phyloP scores from a whole-genome alignment of 495 filamentous ascomycete genomes.

The Aspergillus coremiiformis region DNA sequence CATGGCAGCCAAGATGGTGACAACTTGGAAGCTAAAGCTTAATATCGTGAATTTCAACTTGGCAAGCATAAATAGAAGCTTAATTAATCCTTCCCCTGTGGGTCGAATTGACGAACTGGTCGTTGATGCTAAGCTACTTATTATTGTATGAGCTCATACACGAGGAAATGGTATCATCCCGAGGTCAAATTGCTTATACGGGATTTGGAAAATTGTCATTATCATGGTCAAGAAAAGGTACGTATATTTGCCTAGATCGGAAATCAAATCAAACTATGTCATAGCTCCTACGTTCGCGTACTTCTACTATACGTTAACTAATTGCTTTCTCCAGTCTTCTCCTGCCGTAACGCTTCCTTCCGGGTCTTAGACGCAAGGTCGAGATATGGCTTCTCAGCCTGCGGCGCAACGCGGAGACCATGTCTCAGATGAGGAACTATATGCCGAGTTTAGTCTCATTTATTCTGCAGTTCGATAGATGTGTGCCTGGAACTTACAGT shows the following conservation, averaged over 20 bases:
- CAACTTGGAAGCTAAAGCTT: not conserved
- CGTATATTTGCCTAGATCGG: too few relatives aligned
- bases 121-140: not conserved
- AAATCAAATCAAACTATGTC: too few relatives aligned
- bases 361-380: constrained; percentile 8
- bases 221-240: too few relatives aligned
- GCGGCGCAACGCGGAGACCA: constrained; percentile 13
- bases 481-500: too few relatives aligned
- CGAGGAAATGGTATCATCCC: not conserved
- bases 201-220: too few relatives aligned
- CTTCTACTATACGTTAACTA: too few relatives aligned
- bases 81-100: too few relatives aligned
- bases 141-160: not conserved
- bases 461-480: too few relatives aligned
- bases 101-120: not conserved
- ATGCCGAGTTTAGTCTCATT: too few relatives aligned
- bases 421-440: constrained; percentile 11
- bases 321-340: not conserved
- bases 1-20: not conserved
- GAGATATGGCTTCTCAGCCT: constrained; percentile 16
- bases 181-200: not conserved
- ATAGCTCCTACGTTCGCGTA: too few relatives aligned
- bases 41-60: too few relatives aligned
- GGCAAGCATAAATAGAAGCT: too few relatives aligned
- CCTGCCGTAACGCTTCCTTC: not conserved